Evolutionary conservation across 1,139 yeast species (phyloP).

Genomic region (Taphrina betulina): DNA sequence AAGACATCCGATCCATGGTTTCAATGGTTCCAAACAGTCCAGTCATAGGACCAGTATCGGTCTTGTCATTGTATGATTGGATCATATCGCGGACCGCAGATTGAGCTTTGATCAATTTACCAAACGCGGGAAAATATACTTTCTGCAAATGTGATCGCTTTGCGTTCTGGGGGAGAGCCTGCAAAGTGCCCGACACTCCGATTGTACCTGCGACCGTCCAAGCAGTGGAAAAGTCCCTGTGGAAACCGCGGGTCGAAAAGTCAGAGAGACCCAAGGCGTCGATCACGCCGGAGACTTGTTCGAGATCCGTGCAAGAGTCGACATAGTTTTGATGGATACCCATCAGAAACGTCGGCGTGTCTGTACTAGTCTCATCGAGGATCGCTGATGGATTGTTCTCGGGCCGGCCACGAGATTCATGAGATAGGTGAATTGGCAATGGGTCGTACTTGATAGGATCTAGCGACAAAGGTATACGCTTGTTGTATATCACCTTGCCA

Average conservation of each 20-base stretch:
- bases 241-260: not conserved
- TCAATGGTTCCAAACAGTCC: no score
- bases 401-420: not conserved
- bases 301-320: constrained; percentile 15
- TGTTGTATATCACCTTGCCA: constrained; percentile 46
- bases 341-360: constrained; percentile 15
- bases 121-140: constrained; percentile 4
- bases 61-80: no score
- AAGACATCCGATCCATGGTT: constrained; percentile 2
- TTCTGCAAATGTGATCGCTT: not conserved
- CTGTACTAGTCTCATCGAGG: constrained; percentile 23
- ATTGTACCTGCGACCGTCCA: not conserved
- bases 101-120: no score
- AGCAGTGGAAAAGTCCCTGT: not conserved
- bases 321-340: constrained; percentile 33
- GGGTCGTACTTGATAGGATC: constrained; percentile 1
- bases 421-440: constrained; percentile 16
- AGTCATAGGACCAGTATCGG: no score
- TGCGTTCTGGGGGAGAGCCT: constrained; percentile 4
- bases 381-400: constrained; percentile 11
- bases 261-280: constrained; percentile 24
- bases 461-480: constrained; percentile 28
- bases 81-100: no score
- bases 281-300: not conserved
- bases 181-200: constrained; percentile 5